A percentile compares a stretch with the other conserved stretches of the same genome.
Evolutionary conservation across 2,329 filamentous ascomycete species (phyloP).

Genomic region (Venturia oleaginea): DNA sequence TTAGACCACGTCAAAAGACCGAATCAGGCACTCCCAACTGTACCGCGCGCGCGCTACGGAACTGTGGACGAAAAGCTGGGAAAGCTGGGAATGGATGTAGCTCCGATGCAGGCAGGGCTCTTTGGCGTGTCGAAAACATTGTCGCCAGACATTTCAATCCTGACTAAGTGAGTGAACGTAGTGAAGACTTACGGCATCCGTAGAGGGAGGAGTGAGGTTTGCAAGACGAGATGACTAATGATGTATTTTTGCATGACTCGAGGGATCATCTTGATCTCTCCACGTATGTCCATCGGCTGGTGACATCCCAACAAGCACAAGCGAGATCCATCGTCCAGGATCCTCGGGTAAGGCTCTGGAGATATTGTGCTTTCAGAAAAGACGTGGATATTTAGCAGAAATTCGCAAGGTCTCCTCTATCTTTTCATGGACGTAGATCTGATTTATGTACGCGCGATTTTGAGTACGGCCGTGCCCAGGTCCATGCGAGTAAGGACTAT

Average conservation of each 20-base stretch:
- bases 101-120: not conserved
- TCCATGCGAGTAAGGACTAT: too few species aligned
- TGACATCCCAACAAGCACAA: not conserved
- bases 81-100: not conserved
- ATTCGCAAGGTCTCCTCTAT: too few species aligned
- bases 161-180: not conserved
- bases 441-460: too few species aligned
- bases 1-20: slow-evolving; percentile 1
- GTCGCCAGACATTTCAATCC: not conserved
- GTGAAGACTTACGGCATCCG: not conserved
- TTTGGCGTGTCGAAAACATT: not conserved
- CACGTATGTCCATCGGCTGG: not conserved
- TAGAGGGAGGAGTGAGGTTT: not conserved
- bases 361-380: too few species aligned
- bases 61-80: not conserved
- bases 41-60: not conserved
- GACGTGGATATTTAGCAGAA: too few species aligned
- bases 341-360: not conserved
- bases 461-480: too few species aligned
- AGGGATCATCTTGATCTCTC: not conserved
- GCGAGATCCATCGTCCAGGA: not conserved
- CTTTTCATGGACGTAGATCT: too few species aligned
- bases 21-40: not conserved
- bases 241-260: slow-evolving; percentile 6
- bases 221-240: slow-evolving; percentile 1